These are phyloP conservation scores for Uronychia binucleata DNA, from an alignment of 73 alveolate species.

Conservation along the genomic window DNA sequence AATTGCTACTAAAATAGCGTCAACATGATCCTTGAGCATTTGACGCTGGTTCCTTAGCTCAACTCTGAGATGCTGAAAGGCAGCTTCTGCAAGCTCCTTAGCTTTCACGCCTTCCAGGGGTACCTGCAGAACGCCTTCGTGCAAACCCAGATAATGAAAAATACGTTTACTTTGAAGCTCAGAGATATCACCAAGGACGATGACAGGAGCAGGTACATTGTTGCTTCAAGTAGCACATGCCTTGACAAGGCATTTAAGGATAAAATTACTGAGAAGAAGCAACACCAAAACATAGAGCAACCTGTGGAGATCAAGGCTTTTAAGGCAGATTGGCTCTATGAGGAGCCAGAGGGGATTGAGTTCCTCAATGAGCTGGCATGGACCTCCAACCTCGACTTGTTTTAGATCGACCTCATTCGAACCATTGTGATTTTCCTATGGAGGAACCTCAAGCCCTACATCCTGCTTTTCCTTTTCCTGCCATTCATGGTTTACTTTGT, in stretches of 20 bases:
- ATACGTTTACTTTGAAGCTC: not conserved
- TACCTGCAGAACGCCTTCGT: not conserved
- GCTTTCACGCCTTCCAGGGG: not conserved
- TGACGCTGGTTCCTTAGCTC: not conserved
- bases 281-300: not conserved
- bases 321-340: constrained; percentile 19
- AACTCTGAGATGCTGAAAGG: not conserved
- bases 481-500: constrained; percentile 9
- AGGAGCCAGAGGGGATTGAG: not conserved
- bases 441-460: not conserved
- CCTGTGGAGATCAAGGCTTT: constrained; percentile 10
- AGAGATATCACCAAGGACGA: not conserved
- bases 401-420: not conserved
- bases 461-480: not conserved
- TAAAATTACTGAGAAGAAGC: not conserved
- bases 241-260: not conserved
- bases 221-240: not conserved
- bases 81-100: not conserved
- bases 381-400: constrained; percentile 1
- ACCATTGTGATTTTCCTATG: constrained; percentile 6
- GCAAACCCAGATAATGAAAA: not conserved
- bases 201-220: not conserved
- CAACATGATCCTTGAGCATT: not conserved
- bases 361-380: constrained; percentile 1
- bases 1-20: not conserved